Evolutionary conservation across 192 early-diverging fungal genomes (phyloP).

Genomic region (Linnemannia schmuckeri): DNA sequence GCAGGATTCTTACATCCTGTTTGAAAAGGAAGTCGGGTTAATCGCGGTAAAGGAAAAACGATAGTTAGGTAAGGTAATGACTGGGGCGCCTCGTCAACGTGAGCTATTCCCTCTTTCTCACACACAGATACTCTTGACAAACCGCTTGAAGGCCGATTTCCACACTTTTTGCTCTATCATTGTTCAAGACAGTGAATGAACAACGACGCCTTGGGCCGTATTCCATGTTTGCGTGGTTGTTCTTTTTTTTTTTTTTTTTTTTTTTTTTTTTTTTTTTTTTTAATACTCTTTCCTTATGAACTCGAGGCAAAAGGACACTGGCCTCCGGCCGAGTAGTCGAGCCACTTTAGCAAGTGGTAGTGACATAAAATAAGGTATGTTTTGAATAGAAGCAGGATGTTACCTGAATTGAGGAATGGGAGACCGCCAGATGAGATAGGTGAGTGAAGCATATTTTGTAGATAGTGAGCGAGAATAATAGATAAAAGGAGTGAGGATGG

Average conservation of each 20-base stretch:
- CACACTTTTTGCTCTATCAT: background rate
- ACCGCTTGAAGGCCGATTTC: background rate
- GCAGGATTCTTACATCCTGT: background rate
- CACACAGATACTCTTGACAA: background rate
- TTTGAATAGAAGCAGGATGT: background rate
- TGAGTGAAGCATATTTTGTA: slow-evolving; percentile 23
- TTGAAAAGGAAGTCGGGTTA: no score
- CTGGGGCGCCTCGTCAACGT: background rate
- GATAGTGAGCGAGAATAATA: background rate
- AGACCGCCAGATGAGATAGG: slow-evolving; percentile 18
- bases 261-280: no score
- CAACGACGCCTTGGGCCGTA: background rate
- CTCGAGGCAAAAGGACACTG: background rate
- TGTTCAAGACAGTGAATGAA: background rate
- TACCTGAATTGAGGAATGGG: slow-evolving; percentile 17
- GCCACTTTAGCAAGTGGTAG: background rate
- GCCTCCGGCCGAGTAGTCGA: background rate
- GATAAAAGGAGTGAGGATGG: background rate
- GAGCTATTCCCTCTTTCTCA: background rate
- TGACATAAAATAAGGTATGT: background rate
- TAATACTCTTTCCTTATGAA: no score
- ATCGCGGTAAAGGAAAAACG: background rate
- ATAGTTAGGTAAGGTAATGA: background rate
- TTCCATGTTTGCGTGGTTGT: background rate
- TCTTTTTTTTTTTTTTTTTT: background rate